Evolutionary conservation across 1,284 basidiomycete genomes (phyloP), one percentile per base, ranked within the genome.

Genomic region (Sanghuangporus sanghuang): DNA sequence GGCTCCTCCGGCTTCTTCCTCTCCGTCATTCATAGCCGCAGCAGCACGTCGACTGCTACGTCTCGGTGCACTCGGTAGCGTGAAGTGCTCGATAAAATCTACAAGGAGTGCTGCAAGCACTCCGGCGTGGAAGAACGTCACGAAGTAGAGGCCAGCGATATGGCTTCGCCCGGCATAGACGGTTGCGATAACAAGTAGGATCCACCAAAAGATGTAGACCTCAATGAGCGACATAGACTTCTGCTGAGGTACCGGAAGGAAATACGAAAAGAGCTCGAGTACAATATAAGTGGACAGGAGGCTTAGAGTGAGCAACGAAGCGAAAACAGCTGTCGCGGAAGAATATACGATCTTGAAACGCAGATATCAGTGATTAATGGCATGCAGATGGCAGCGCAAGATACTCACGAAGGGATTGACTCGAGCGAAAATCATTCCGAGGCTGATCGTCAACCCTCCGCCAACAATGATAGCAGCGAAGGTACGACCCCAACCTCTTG

Each of bases 321-420:
- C 67, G 18, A 86, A 71, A 32, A 87, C 82, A 16, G 81, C 67
- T 64, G 82, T 79, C 6, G 82, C 80, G 7, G 77, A 78, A 0
- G 86, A 82, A 69, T 91, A 85, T 9, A 85, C 73, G 54, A 85
- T 78, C 89, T 90, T 65, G n/a, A 0, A 53, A 55, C 50, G 1
- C 27, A 55, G 48, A 0, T 23, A 18, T 59, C 46, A 60, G 44
- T 49, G 54, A 36, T 5, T 52, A 32, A 16, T 35, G 38, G 52
- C 32, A 44, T 7, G 18, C 16, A 12, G 2, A 7, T 5, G 61
- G 9, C 11, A 48, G 16, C 16, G 59, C 23, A 42, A 21, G 38
- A n/a, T n/a, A 75, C 89, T 67, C 70, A 90, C 89, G 66, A 84
- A 85, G 50, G 87, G 84, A 71, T 90, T 91, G 23, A 86, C 40